phyloP scores from a whole-genome alignment of 371 early-diverging fungal species.

The Zychaea mexicana region DNA sequence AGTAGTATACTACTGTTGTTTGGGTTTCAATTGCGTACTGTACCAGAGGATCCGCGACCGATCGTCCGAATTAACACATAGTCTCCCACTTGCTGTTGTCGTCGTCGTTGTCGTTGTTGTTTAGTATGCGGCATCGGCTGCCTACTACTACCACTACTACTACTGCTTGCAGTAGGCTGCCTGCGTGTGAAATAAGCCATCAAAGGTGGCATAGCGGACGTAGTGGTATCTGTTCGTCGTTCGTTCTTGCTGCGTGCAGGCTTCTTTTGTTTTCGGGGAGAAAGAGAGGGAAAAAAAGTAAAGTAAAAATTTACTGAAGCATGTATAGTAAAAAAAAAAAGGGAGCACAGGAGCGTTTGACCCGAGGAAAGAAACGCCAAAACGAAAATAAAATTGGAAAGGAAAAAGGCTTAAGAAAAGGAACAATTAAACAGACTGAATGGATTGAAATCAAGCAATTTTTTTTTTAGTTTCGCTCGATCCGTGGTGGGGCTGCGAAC shows the following conservation, averaged over 20 bases:
- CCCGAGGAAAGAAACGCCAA: too few species aligned
- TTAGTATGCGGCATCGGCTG: too few species aligned
- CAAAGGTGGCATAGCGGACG: constrained; percentile 5
- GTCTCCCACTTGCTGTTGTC: constrained; percentile 28
- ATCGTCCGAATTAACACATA: constrained; percentile 33
- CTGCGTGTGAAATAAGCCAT: not conserved
- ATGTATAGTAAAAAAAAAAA: constrained; percentile 7
- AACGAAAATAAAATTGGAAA: too few species aligned
- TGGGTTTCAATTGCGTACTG: too few species aligned
- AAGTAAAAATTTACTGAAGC: too few species aligned
- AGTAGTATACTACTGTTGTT: too few species aligned
- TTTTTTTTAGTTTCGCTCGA: too few species aligned
- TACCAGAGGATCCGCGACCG: constrained; percentile 48
- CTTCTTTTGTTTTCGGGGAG: not conserved
- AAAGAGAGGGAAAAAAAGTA: not conserved
- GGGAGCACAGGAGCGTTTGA: not conserved
- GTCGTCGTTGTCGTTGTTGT: not conserved
- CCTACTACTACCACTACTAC: too few species aligned
- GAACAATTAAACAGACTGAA: too few species aligned
- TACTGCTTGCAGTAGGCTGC: not conserved
- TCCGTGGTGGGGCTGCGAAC: not conserved
- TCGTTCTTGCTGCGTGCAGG: not conserved
- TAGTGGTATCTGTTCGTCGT: too few species aligned
- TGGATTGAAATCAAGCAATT: too few species aligned
- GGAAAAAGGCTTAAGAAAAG: too few species aligned